Evolutionary conservation across 257 asterid genomes (phyloP), one percentile per base, ranked within the genome.

Genomic region (Jacaranda mimosifolia): DNA sequence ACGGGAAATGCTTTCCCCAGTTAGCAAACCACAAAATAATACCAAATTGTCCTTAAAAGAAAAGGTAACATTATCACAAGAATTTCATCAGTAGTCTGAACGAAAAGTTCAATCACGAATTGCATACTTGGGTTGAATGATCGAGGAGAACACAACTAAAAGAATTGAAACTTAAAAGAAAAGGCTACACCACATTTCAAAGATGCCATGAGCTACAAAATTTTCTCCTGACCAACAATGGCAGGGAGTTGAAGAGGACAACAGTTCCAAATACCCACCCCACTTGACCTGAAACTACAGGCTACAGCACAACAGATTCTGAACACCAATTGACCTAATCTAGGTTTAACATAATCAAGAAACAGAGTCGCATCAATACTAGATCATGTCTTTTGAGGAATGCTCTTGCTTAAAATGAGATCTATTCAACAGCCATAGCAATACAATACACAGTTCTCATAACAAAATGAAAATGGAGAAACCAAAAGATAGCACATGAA

Each of bases 1-100:
- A 39, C 8, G 40, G 58, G 69, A 64, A 6, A 19, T 67, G 77
- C 43, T 10, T 75, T 73, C 14, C n/a, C 5, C 5, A 14, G 66
- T 86, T 65, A 67, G 51, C 55, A 58, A 53, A 63, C 57, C 63
- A 21, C 4, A 42, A 53, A 60, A 67, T 21, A 36, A 21, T 21
- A 74, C 68, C 12, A 70, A 40, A 42, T 40, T 46, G 46, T 38
- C 46, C 70, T 26, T 62, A 3, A 57, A 38, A 36, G 68, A 68
- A 17, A 74, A 48, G 2, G 32, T 39, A 45, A 17, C 9, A 68
- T 40, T 13, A 1, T 32, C 32, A 56, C 42, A 45, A 69, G 70
- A 39, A 57, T 46, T 15, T 60, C 48, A 60, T 59, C 60, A 62
- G 63, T 15, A 3, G 15, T n/a, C 18, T 40, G 40, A 73, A 68